Base-by-base conservation (phyloP, 2,329 filamentous ascomycete genomes). In the Colletotrichum tanaceti region DNA sequence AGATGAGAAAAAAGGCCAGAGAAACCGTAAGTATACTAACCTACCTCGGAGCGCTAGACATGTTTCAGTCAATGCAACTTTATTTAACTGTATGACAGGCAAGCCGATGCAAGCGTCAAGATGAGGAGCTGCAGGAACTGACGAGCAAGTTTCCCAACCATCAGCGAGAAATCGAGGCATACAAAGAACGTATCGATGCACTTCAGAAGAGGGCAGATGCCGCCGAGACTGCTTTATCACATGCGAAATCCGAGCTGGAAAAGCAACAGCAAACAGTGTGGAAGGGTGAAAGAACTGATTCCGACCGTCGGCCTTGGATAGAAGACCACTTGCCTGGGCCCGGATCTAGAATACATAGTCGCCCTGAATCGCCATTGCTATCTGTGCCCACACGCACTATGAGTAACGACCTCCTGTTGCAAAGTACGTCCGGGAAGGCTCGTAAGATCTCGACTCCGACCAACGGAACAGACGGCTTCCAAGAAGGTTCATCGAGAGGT, bases 1-100 rank as follows among this genome's bases (percentile, higher is more conserved):
- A 98, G 46, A 88, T 97, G 80, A 87, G 96, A 72, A 93, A 91
- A 77, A 98, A 97, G 80, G 92, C 94, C 62, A 88, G 96, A 70
- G 96, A 99, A 79, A 85, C 91, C 74, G 92, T 94, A 85, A 80
- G 89, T 49, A n/a, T 18, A 59, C 22, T 2, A n/a, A 16, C 28
- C 24, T n/a, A 28, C 24, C 44, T 20, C 38, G 20, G 35, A 32
- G 4, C 9, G 14, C 4, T 47, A 20, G 10, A n/a, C 20, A 39
- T 20, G 47, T 55, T 62, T 35, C 41, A 16, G 14, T 35, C 55
- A 16, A 13, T 20, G 35, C 35, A 4, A 35, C 16, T 22, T 32
- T 18, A 49, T 65, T 38, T 82, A 71, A 81, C 67, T 24, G n/a
- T 35, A 49, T 44, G 41, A 5, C 67, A 93, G 87, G 92, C 92